Conservation (phyloP, 148 eudicot genomes). For the Fagopyrum esculentum region DNA sequence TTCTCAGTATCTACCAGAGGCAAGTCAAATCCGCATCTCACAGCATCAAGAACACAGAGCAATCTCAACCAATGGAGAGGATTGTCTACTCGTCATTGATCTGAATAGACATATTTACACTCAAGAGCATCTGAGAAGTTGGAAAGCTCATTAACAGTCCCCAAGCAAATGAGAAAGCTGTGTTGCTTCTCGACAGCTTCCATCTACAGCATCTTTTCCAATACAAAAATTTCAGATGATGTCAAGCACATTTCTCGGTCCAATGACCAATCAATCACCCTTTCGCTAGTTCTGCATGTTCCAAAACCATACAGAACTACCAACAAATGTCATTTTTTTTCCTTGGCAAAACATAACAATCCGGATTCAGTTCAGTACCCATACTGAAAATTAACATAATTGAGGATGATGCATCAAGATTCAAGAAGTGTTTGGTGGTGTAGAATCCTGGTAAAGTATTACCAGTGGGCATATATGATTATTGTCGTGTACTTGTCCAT, state of each 20-base stretch:
- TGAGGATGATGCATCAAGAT: not conserved
- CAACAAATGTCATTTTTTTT: too few species aligned
- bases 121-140: slow-evolving; percentile 37
- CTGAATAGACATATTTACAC: slow-evolving; percentile 20
- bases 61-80: slow-evolving; percentile 51
- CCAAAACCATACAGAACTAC: not conserved
- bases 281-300: too few species aligned
- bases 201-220: too few species aligned
- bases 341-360: not conserved
- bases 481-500: too few species aligned
- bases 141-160: slow-evolving; percentile 24
- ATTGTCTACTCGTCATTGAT: slow-evolving; percentile 32
- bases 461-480: not conserved
- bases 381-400: not conserved
- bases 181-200: too few species aligned
- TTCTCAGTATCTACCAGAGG: too few species aligned
- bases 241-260: too few species aligned
- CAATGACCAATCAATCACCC: too few species aligned
- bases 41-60: slow-evolving; percentile 38
- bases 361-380: not conserved
- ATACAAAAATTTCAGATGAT: too few species aligned
- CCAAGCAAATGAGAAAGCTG: too few species aligned
- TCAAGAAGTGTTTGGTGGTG: not conserved
- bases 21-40: not conserved
- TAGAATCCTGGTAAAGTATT: not conserved